Evolutionary conservation across 805 yeast genomes (phyloP).

Genomic region (Sugiyamaella boreocaroliniensis): DNA sequence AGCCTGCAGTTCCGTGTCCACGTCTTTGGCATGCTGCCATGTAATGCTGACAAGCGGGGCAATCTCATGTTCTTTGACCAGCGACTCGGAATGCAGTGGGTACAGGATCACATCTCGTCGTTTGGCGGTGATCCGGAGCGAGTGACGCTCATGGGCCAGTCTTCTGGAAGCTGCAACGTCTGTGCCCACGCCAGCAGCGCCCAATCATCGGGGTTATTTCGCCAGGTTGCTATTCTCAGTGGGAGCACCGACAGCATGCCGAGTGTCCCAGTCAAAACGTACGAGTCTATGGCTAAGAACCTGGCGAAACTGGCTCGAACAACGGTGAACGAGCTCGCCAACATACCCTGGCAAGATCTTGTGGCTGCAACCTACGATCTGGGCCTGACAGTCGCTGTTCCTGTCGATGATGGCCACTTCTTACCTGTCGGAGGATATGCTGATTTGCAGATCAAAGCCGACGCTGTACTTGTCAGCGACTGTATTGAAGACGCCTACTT

Average conservation of each 20-base stretch:
- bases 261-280: conserved; percentile 14
- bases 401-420: conserved; percentile 25
- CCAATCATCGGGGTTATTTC: conserved; percentile 13
- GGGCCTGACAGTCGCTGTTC: conserved; percentile 22
- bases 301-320: conserved; percentile 12
- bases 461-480: conserved; percentile 25
- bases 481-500: conserved; percentile 26
- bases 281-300: conserved; percentile 13
- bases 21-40: conserved; percentile 36
- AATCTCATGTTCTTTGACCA: conserved; percentile 46
- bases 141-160: conserved; percentile 41
- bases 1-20: conserved; percentile 35
- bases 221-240: conserved; percentile 24
- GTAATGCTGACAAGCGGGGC: conserved; percentile 25
- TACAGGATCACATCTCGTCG: conserved; percentile 34
- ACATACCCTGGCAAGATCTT: conserved; percentile 20
- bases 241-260: conserved; percentile 26
- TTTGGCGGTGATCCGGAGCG: conserved; percentile 43
- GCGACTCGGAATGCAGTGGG: conserved; percentile 42
- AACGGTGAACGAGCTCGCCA: conserved; percentile 18
- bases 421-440: conserved; percentile 18
- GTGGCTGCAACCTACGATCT: conserved; percentile 22
- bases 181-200: conserved; percentile 31
- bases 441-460: conserved; percentile 13
- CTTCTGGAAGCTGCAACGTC: conserved; percentile 42